Evolutionary conservation across 306 rosid genomes (phyloP), one percentile per base, ranked within the genome.

Genomic region (Vigna mungo): DNA sequence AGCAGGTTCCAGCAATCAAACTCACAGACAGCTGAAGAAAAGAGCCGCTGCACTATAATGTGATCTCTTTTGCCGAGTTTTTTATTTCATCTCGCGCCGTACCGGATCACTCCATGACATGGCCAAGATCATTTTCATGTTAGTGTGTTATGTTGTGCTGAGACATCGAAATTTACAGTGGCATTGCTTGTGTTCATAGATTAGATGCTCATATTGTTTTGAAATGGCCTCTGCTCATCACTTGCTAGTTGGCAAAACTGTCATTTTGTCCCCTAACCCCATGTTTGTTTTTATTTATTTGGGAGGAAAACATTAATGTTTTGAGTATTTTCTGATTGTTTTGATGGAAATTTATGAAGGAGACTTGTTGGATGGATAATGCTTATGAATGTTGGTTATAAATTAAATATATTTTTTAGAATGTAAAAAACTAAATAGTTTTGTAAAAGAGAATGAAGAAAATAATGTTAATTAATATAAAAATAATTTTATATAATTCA

Each of bases 1-100:
- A 49, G 83, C 61, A 88, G 97, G 90, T 74, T 21, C 82, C 97
- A 88, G 89, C 98, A 87, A 81, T 91, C 46, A 41, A 77, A 83
- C 69, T 14, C 91, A 8, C 99, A 96, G 81, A 94, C 96, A 75
- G 68, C 91, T 64, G 99, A 96, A 85, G 99, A 96, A 81, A 85
- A 88, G 89, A 92, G 90, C 68, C 89, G 98, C 54, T 96, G 99
- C 90, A 78, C 82, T 75, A 89, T 92, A 78, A 92, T 96, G 99
- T 96, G 81, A 89, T 74, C 78, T 68, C 68, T 69, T 23, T 74
- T 75, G 83, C 66, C 39, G 86, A 82, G 82, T 81, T 81, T 81
- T 44, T 74, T 83, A 87, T 51, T 72, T 14, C 30, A 54, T 76
- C 68, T 78, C 66, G 71, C 30, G 63, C 21, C 74, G 85, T 84